These are phyloP conservation scores for Rhododendron molle DNA, from an alignment of 148 eudicot genomes.

Conservation along the genomic window DNA sequence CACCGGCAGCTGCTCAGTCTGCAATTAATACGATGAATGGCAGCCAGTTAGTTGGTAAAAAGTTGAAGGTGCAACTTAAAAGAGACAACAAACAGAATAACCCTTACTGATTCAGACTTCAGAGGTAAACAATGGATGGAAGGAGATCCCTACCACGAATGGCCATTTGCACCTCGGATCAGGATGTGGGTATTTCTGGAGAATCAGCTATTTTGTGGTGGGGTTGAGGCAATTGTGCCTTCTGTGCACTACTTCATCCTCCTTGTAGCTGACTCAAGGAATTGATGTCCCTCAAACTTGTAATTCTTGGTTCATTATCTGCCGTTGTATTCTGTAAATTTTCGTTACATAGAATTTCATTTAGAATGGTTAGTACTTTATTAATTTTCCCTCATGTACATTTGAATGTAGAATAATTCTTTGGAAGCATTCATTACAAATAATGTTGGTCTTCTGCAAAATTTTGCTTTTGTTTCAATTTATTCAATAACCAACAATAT, in stretches of 20 bases:
- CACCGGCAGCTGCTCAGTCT: slow-evolving; percentile 74
- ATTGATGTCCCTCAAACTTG: slow-evolving; percentile 33
- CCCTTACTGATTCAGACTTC: slow-evolving; percentile 38
- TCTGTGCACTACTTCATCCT: slow-evolving; percentile 16
- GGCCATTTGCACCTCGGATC: slow-evolving; percentile 11
- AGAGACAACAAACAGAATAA: slow-evolving; percentile 74
- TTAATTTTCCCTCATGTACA: slow-evolving; percentile 44
- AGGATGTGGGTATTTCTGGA: slow-evolving; percentile 14
- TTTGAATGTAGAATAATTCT: slow-evolving; percentile 3
- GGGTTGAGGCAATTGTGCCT: slow-evolving; percentile 13
- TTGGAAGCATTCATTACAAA: background rate
- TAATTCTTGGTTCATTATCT: slow-evolving; percentile 40
- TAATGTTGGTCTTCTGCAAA: background rate
- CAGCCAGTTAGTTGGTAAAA: slow-evolving; percentile 85
- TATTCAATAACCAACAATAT: background rate
- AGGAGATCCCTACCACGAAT: slow-evolving; percentile 4
- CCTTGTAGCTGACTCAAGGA: slow-evolving; percentile 23
- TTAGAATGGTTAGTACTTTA: slow-evolving; percentile 56
- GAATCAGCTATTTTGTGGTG: slow-evolving; percentile 15
- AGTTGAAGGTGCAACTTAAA: slow-evolving; percentile 96
- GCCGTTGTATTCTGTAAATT: slow-evolving; percentile 44
- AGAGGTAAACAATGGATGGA: slow-evolving; percentile 23
- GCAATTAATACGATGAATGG: slow-evolving; percentile 92
- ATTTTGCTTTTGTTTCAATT: background rate
- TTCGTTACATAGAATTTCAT: slow-evolving; percentile 53